Evolutionary conservation across 2,329 filamentous ascomycete species (phyloP).

Genomic region (Fusarium chuoi): DNA sequence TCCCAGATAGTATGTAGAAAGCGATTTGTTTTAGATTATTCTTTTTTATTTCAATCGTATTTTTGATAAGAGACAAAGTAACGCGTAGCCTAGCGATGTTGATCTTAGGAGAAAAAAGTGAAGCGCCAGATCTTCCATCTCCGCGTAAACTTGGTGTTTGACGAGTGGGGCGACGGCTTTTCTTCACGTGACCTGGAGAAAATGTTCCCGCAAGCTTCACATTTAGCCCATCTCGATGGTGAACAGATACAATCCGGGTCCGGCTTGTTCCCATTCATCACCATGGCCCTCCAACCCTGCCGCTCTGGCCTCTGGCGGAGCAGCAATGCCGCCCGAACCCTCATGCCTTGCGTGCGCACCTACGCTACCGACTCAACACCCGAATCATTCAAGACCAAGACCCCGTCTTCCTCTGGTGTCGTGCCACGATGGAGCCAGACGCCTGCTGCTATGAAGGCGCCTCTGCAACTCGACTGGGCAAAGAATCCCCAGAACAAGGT

Average conservation of each 20-base stretch:
- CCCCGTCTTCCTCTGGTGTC: slow-evolving; percentile 10
- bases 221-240: neutral
- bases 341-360: slow-evolving; percentile 43
- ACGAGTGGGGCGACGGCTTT: slow-evolving; percentile 32
- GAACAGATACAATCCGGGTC: slow-evolving; percentile 1
- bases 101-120: neutral
- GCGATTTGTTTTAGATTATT: neutral
- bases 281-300: slow-evolving; percentile 50
- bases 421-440: slow-evolving; percentile 77
- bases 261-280: slow-evolving; percentile 17
- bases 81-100: neutral
- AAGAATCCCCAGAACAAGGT: slow-evolving; percentile 62
- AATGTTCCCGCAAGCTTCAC: slow-evolving; percentile 46
- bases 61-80: neutral
- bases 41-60: neutral
- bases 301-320: slow-evolving; percentile 45
- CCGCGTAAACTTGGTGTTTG: slow-evolving; percentile 22
- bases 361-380: slow-evolving; percentile 45
- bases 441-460: slow-evolving; percentile 75
- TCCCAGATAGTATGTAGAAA: neutral
- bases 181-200: slow-evolving; percentile 47
- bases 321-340: slow-evolving; percentile 35
- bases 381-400: slow-evolving; percentile 42
- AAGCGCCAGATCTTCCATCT: slow-evolving; percentile 11
- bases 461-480: slow-evolving; percentile 69